phyloP scores from a whole-genome alignment of 2,329 filamentous ascomycete species.

The Microsporum canis region DNA sequence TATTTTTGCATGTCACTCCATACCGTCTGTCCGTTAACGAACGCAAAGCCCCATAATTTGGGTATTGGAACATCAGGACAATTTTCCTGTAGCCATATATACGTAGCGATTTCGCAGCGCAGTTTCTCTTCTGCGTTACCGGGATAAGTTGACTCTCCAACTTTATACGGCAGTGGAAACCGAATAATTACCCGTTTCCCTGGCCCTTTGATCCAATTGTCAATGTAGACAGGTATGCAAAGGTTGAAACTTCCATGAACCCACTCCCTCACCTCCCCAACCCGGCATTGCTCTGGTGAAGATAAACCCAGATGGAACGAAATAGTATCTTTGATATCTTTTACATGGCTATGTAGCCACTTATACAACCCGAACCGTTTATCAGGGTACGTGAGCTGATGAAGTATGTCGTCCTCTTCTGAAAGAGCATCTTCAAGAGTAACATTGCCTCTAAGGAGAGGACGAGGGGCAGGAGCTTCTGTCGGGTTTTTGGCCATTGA shows the following conservation, averaged over 20 bases:
- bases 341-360: not conserved
- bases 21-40: conserved; percentile 18
- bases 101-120: conserved; percentile 13
- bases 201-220: not conserved
- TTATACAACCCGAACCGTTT: conserved; percentile 11
- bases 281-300: conserved; percentile 5
- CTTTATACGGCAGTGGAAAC: conserved; percentile 8
- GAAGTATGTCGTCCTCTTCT: conserved; percentile 18
- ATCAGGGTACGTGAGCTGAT: conserved; percentile 15
- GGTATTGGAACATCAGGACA: conserved; percentile 13
- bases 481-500: not conserved
- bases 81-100: conserved; percentile 10
- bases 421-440: conserved; percentile 16
- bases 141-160: conserved; percentile 3
- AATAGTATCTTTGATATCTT: conserved; percentile 7
- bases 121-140: conserved; percentile 11
- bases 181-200: conserved; percentile 5
- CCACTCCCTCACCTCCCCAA: conserved; percentile 10
- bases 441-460: conserved; percentile 12
- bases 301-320: conserved; percentile 8
- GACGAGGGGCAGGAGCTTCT: not conserved
- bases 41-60: conserved; percentile 12
- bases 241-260: conserved; percentile 15
- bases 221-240: conserved; percentile 12
- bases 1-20: not conserved